Percentiles rank a stretch among this genome's conserved stretches.
Evolutionary conservation across 31 red algal species (phyloP).

Genomic region (Endocladia muricata): DNA sequence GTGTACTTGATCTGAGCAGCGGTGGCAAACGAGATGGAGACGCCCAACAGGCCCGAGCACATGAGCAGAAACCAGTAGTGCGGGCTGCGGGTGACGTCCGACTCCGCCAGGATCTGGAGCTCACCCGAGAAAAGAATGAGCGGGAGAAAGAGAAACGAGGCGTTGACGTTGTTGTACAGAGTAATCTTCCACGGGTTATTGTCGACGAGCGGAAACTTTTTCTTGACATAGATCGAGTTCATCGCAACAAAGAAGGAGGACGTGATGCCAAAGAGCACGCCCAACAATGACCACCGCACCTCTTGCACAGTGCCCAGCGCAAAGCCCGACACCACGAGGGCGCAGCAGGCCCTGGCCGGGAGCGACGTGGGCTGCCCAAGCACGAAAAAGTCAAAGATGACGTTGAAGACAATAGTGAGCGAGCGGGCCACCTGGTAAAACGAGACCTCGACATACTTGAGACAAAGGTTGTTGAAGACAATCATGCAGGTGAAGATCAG

Average conservation of each 20-base stretch:
- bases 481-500: constrained; percentile 91
- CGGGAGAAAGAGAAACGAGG: constrained; percentile 91
- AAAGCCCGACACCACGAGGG: constrained; percentile 81
- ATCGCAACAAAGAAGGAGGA: constrained; percentile 96
- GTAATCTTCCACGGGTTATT: constrained; percentile 98
- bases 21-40: constrained; percentile 90
- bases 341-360: constrained; percentile 75
- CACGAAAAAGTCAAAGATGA: constrained; percentile 83
- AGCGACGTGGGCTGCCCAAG: constrained; percentile 81
- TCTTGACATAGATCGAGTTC: constrained; percentile 97
- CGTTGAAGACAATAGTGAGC: constrained; percentile 94
- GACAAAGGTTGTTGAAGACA: constrained; percentile 93
- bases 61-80: constrained; percentile 78
- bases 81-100: constrained; percentile 28
- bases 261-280: constrained; percentile 84
- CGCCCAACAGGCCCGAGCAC: constrained; percentile 69
- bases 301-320: constrained; percentile 84
- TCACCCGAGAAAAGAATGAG: constrained; percentile 83
- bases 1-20: constrained; percentile 98
- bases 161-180: constrained; percentile 94
- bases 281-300: constrained; percentile 87
- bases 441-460: constrained; percentile 96
- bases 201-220: constrained; percentile 93
- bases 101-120: constrained; percentile 26
- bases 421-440: constrained; percentile 96